Base-by-base conservation (phyloP, 495 filamentous ascomycete species). In the Penicillium antarcticum region DNA sequence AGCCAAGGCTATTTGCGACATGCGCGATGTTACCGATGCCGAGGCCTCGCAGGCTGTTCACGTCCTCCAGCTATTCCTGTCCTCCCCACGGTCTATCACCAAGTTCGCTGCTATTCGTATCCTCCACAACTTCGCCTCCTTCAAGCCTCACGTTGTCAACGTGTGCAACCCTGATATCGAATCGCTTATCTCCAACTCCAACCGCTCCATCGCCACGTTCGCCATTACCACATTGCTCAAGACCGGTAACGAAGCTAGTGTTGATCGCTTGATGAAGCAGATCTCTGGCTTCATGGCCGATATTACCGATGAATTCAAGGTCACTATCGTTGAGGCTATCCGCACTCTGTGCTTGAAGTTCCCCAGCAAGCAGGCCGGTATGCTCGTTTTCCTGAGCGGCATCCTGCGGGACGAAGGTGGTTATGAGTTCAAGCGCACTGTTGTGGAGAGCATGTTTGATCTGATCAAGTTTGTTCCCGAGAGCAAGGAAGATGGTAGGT, bases 391-490 rank as follows among this genome's bases (percentile, higher is more conserved):
- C 82, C 74, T 99, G 45, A 96, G 92, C 63, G 89, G 91, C 19
- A 95, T 97, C 36, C 73, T 99, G 43, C 83, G 94, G 13, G 94
- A 99, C 61, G 94, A 99, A 67, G 94, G 94, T 57, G 95, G 94
- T 40, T 99, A 96, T 65, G 95, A 97, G 45, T 97, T 97, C 72
- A 99, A 99, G 81, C 88, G 88, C 38, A 86, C 87, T 40, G 94
- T 99, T 18, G 92, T 99, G 39, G 95, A 97, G 76, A 96, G 91
- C 82, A 97, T 97, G 87, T 97, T 97, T 60, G 94, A 99, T 67
- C 77, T 99, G 37, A 99, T 99, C 71, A 96, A 97, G 64, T 99
- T 97, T 66, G 94, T 97, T 5, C 94, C 95, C 4, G 94, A 96
- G 35, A 95, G 90, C 58, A 95, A 95, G 73, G 94, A 97, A 74